Evolutionary conservation across 75 land plant genomes (phyloP), one percentile per base, ranked within the genome.

Genomic region (Gnetum montanum): DNA sequence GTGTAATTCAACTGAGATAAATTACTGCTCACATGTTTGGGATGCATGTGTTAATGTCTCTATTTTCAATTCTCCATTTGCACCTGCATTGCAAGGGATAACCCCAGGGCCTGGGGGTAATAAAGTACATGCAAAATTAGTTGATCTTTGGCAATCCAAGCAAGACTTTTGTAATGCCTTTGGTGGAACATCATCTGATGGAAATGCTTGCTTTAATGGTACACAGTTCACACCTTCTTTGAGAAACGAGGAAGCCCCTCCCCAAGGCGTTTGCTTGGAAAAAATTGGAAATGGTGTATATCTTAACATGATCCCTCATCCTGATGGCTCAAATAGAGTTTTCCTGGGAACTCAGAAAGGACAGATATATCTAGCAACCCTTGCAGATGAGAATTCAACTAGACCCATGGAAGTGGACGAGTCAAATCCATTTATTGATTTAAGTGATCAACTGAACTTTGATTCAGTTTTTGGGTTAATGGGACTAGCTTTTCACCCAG

Each of bases 241-340:
- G 3, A 70, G 65, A 19, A 54, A 36, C 31, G 11, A 59, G 8
- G 57, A 64, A 40, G 31, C 67, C 0, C 62, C 78, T 37, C 73
- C 85, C 1, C 29, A 57, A 37, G 88, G 85, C 4, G 34, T 92
- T 16, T 92, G 97, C 67, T 52, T 87, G 20, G 97, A 92, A 57
- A 84, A 80, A 46, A 67, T 92, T 49, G 92, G 75, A 24, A 75
- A 75, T 59, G 79, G 79, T 8, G 48, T 63, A 15, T 87, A 73
- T 49, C 76, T 92, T 20, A 72, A 78, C 46, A 71, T 92, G 68
- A 74, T 70, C 38, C 70, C 79, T 13, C 89, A 87, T 58, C 97
- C 93, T 13, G 97, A 92, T 72, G 89, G 86, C 1, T 81, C 94
- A 0, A 80, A 84, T 69, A 82, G 89, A 18, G 86, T 69, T 18